phyloP scores from a whole-genome alignment of 1,139 yeast species.

The Hanseniaspora sp. region DNA sequence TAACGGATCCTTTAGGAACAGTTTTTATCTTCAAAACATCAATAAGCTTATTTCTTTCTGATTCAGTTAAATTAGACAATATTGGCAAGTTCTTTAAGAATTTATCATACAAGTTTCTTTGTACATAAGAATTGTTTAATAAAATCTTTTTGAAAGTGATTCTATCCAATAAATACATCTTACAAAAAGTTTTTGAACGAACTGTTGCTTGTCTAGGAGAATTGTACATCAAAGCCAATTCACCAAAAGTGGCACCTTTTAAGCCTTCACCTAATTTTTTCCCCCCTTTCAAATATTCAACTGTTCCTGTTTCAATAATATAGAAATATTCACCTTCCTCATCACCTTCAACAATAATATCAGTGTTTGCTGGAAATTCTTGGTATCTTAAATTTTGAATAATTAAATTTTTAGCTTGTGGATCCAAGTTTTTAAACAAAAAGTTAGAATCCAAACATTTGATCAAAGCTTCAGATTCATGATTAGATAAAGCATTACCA shows the following conservation, averaged over 20 bases:
- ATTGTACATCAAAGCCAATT: conserved; percentile 92
- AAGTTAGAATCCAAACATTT: conserved; percentile 69
- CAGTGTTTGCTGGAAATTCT: conserved; percentile 45
- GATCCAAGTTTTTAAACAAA: conserved; percentile 66
- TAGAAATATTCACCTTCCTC: conserved; percentile 84
- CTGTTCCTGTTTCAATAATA: conserved; percentile 74
- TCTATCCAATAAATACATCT: conserved; percentile 88
- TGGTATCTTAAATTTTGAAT: conserved; percentile 73
- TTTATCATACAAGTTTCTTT: conserved; percentile 81
- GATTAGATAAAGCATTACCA: conserved; percentile 48
- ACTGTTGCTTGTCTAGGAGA: conserved; percentile 98
- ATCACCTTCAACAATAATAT: conserved; percentile 84
- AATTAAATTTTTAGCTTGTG: conserved; percentile 62
- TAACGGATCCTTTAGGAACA: conserved; percentile 59
- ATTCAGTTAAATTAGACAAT: conserved; percentile 55
- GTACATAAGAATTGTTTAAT: conserved; percentile 79
- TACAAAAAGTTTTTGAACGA: conserved; percentile 55
- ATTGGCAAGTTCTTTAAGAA: conserved; percentile 81
- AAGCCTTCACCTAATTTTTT: conserved; percentile 61
- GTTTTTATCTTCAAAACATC: conserved; percentile 80
- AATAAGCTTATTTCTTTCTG: conserved; percentile 83
- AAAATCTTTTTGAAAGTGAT: conserved; percentile 84
- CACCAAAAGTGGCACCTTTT: conserved; percentile 89
- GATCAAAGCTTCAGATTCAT: conserved; percentile 50
- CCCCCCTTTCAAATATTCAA: conserved; percentile 69